A percentile compares a stretch with the other conserved stretches of the same genome.
Conservation (phyloP, 768 basidiomycete species). For the Phanerochaete sordida region DNA sequence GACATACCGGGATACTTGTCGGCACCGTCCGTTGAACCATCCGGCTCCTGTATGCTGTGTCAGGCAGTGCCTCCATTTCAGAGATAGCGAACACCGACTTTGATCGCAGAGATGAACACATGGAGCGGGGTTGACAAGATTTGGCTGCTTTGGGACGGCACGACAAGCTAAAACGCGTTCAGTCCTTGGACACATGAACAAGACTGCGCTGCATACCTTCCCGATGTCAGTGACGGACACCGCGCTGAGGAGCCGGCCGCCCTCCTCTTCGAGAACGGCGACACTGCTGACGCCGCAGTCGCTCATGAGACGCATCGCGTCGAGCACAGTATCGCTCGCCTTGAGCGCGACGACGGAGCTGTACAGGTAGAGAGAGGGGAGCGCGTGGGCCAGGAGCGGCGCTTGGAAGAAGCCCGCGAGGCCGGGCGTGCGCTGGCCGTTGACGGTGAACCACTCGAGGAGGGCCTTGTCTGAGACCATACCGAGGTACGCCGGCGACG, state of each 20-base stretch:
- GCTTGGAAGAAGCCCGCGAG: slow-evolving; percentile 48
- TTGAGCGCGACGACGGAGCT: slow-evolving; percentile 59
- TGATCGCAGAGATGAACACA: slow-evolving; percentile 69
- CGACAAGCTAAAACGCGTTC: slow-evolving; percentile 54
- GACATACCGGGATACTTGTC: slow-evolving; percentile 72
- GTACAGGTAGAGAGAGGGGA: slow-evolving; percentile 65
- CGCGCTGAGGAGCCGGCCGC: slow-evolving; percentile 61
- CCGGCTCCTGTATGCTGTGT: slow-evolving; percentile 43
- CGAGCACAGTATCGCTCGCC: slow-evolving; percentile 60
- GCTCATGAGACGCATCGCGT: slow-evolving; percentile 85
- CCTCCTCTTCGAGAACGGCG: slow-evolving; percentile 69
- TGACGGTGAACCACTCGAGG: slow-evolving; percentile 64
- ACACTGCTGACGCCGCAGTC: slow-evolving; percentile 82
- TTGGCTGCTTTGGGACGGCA: slow-evolving; percentile 77
- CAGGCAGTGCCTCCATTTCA: neutral
- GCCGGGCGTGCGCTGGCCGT: slow-evolving; percentile 43
- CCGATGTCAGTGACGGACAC: slow-evolving; percentile 84
- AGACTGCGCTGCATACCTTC: slow-evolving; percentile 40
- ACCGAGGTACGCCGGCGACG: slow-evolving; percentile 52
- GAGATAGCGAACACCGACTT: slow-evolving; percentile 37
- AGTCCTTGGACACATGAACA: neutral
- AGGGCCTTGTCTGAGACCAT: slow-evolving; percentile 74
- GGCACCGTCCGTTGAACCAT: slow-evolving; percentile 75
- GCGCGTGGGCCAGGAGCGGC: slow-evolving; percentile 50
- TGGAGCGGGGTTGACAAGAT: slow-evolving; percentile 66